Evolutionary conservation across 2,329 filamentous ascomycete genomes (phyloP), one percentile per base, ranked within the genome.

Genomic region (Neonectria coccinea): DNA sequence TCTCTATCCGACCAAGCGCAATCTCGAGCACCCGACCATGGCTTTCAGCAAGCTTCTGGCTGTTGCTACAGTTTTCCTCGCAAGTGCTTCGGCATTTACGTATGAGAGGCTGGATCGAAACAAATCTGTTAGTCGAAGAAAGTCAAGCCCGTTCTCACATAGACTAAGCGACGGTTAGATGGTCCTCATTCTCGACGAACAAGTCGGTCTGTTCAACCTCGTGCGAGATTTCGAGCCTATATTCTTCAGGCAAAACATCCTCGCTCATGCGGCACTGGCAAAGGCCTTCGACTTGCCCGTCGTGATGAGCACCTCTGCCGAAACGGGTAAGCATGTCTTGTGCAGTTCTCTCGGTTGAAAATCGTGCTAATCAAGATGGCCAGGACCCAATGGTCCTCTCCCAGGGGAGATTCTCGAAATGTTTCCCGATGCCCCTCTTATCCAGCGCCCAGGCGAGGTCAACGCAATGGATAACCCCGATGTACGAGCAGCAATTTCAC

Each of bases 401-500:
- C 84, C 86, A 12, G 86, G 87, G 74, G 87, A 88, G 70, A 87
- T 90, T 66, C 73, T 82, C 5, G 82, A 85, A 4, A 82, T 86
- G 82, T 85, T 87, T 70, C 87, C 88, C 14, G 78, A 84, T 51
- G 85, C 85, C 1, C 84, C 88, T 1, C 78, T 89, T 29, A 84
- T 90, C 67, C 79, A 81, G 56, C 84, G 88, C 25, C 82, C 87
- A 64, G 87, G 88, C 36, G 86, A 90, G 73, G 86, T 90, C 67
- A 84, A 89, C 70, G 87, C 88, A 2, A 89, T 86, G 88, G 88
- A 90, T 69, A 89, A 89, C 65, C 71, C 81, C 8, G 85, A 88
- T 0, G 89, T 90, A 77, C 44, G 85, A 84, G 1, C 14, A 47
- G 44, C 44, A 22, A 47, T 47, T 47, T 22, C 44, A 14, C 18